These are phyloP conservation scores for Claviceps capensis DNA, from an alignment of 2,329 filamentous ascomycete genomes.

Conservation along the genomic window DNA sequence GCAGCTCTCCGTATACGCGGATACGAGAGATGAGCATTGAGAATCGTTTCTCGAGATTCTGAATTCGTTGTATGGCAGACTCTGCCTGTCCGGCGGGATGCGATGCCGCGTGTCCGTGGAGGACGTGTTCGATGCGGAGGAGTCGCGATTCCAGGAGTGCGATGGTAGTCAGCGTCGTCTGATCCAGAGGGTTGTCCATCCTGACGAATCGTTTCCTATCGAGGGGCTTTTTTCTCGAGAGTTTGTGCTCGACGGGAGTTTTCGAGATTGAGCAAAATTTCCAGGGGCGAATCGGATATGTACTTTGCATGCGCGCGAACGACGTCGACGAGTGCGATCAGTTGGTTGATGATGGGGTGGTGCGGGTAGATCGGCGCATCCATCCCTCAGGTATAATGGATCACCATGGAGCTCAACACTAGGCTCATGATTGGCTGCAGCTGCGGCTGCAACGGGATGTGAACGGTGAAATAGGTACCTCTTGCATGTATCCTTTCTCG, in stretches of 20 bases:
- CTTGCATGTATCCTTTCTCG: too few species aligned
- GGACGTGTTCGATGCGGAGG: conserved; percentile 42
- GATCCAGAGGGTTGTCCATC: conserved; percentile 30
- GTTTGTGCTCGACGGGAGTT: not conserved
- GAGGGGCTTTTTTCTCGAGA: not conserved
- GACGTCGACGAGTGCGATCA: too few species aligned
- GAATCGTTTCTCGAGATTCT: conserved; percentile 41
- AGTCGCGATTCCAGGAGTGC: conserved; percentile 45
- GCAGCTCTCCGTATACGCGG: conserved; percentile 44
- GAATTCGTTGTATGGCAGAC: conserved; percentile 30
- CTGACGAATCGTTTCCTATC: not conserved
- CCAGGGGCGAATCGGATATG: not conserved
- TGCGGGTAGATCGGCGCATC: too few species aligned
- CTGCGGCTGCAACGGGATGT: too few species aligned
- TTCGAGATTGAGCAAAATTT: not conserved
- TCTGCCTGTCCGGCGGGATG: conserved; percentile 20
- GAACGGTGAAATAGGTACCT: too few species aligned
- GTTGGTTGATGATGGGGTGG: too few species aligned
- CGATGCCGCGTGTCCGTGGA: conserved; percentile 32
- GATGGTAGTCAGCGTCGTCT: conserved; percentile 41
- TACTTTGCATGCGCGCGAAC: too few species aligned
- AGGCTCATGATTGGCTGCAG: conserved; percentile 1
- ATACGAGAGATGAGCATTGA: conserved; percentile 33
- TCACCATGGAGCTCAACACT: too few species aligned
- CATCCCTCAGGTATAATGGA: too few species aligned